phyloP scores from a whole-genome alignment of 2,329 filamentous ascomycete genomes.

The Cercospora beticola region DNA sequence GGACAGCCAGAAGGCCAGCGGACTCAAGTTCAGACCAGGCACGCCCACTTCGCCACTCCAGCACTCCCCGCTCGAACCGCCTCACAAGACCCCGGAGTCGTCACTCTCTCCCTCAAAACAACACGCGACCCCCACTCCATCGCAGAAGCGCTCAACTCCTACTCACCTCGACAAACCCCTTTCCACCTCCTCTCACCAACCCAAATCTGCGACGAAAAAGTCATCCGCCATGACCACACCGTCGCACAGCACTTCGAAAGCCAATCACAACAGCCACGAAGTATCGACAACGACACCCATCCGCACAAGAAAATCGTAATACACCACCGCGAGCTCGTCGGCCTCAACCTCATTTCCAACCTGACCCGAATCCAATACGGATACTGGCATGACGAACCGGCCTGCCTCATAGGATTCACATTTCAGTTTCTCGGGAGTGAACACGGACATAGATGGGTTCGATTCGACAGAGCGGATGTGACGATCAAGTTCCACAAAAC shows the following conservation, averaged over 20 bases:
- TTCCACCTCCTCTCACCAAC: slow-evolving; percentile 10
- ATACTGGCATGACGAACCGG: slow-evolving; percentile 13
- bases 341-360: slow-evolving; percentile 17
- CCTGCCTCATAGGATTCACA: slow-evolving; percentile 16
- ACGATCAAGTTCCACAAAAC: slow-evolving; percentile 7
- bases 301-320: slow-evolving; percentile 1
- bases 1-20: neutral
- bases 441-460: neutral
- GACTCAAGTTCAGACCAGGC: neutral
- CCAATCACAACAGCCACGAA: neutral
- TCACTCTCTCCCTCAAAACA: neutral
- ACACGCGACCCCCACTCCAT: neutral
- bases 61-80: neutral
- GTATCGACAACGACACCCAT: slow-evolving; percentile 5
- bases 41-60: neutral
- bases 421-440: slow-evolving; percentile 16
- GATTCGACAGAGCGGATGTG: slow-evolving; percentile 21
- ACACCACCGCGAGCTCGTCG: slow-evolving; percentile 14
- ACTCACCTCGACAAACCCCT: slow-evolving; percentile 11
- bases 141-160: neutral
- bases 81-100: neutral
- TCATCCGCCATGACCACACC: slow-evolving; percentile 16
- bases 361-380: slow-evolving; percentile 19
- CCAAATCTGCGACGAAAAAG: slow-evolving; percentile 21
- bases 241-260: slow-evolving; percentile 18